phyloP scores from a whole-genome alignment of 108 stramenopile species.

The Stephanodiscus triporus region DNA sequence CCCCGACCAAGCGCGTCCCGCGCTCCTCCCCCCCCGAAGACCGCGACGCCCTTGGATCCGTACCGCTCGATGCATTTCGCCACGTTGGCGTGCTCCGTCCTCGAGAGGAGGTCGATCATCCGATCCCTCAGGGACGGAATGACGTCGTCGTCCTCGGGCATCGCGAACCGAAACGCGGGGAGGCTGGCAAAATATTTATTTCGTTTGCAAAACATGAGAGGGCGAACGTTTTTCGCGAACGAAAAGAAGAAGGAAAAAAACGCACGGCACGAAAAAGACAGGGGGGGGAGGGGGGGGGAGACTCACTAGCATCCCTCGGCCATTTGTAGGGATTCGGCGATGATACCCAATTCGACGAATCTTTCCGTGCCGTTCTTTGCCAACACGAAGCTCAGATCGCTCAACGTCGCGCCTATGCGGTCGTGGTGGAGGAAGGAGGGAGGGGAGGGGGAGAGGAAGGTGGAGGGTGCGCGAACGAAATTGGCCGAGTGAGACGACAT shows the following conservation, averaged over 20 bases:
- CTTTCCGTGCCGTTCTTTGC: conserved; percentile 9
- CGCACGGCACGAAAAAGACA: neutral
- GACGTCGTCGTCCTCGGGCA: conserved; percentile 12
- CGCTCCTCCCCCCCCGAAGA: conserved; percentile 13
- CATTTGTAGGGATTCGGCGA: conserved; percentile 56
- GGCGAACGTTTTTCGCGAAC: too few relatives aligned
- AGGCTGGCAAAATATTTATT: neutral
- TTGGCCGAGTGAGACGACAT: too few relatives aligned
- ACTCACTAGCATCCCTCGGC: conserved; percentile 47
- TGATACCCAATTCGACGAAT: conserved; percentile 47
- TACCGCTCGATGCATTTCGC: conserved; percentile 24
- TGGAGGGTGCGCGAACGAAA: too few relatives aligned
- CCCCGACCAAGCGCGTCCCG: conserved; percentile 26
- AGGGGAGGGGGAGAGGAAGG: neutral
- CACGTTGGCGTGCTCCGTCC: conserved; percentile 13
- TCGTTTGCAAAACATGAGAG: too few relatives aligned
- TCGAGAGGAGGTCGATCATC: conserved; percentile 19
- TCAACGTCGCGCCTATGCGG: conserved; percentile 46
- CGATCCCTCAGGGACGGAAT: neutral
- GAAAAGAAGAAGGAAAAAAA: neutral
- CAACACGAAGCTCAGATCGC: conserved; percentile 42
- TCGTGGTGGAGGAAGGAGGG: neutral
- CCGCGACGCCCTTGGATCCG: neutral
- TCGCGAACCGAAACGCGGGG: conserved; percentile 26
- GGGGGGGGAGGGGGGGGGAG: neutral